Evolutionary conservation across 768 basidiomycete species (phyloP), one percentile per base, ranked within the genome.

Genomic region (Hydnum rufescens): DNA sequence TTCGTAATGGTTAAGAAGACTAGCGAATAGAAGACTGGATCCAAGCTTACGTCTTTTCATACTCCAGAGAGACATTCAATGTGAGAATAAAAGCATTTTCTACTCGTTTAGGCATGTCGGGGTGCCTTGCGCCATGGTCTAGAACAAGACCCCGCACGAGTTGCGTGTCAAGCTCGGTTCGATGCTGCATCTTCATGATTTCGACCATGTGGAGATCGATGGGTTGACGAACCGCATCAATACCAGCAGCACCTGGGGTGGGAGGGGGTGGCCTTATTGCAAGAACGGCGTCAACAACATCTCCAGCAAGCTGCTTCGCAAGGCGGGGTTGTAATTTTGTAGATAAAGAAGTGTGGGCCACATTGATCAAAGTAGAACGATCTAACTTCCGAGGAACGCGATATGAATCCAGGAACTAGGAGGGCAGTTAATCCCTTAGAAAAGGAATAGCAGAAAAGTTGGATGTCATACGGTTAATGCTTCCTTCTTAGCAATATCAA

Each of bases 121-220:
- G 93, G 68, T 99, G 95, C 58, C 95, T 72, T 53, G 86, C 87
- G 58, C 95, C 93, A 63, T 97, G 93, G 68, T 99, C 95, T 60
- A 99, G 73, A 43, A 99, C 95, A 54, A 99, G 74, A 32, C 95
- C 95, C 59, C 86, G 82, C 60, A 99, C 71, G 34, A 99, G 77
- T 64, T 95, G 85, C 29, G 95, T 99, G 66, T 99, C 95, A 23
- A 88, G 89, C 57, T 95, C 89, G 42, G 83, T 92, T 60, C 92
- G 83, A 69, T 99, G 95, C 66, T 95, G 93, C 95, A 99, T 99
- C 71, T 97, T 97, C 95, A 97, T 97, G 57, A 97, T 80, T 68
- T 99, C 95, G 50, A 99, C 71, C 95, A 99, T 99, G 68, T 97
- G 93, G 53, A 99, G 72, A 70, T 99, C 95, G 62, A 97, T 92